These are phyloP conservation scores for Postia placenta DNA, from an alignment of 768 basidiomycete genomes.

Conservation along the genomic window DNA sequence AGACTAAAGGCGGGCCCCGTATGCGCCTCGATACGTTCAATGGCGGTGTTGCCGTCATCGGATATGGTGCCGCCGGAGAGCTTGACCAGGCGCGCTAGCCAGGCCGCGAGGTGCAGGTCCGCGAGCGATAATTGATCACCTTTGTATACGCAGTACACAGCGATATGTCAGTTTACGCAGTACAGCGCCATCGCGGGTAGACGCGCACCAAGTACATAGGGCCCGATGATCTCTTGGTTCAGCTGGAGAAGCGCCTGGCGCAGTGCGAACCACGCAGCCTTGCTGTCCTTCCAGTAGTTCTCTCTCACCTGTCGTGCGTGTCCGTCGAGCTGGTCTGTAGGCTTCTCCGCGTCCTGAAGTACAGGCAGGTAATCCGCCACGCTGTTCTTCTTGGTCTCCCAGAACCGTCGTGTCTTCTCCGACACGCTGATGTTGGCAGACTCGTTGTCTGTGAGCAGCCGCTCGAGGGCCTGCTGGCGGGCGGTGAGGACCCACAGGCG, in stretches of 20 bases:
- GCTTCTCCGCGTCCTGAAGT: constrained; percentile 38
- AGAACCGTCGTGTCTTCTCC: constrained; percentile 56
- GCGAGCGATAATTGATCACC: constrained; percentile 82
- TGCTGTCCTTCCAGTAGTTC: constrained; percentile 46
- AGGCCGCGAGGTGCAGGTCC: constrained; percentile 75
- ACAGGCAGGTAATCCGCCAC: constrained; percentile 40
- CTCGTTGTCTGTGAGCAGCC: constrained; percentile 43
- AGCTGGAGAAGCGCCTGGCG: constrained; percentile 40
- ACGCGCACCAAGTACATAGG: constrained; percentile 54
- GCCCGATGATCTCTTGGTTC: constrained; percentile 55
- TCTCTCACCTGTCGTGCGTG: constrained; percentile 34
- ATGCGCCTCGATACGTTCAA: constrained; percentile 46
- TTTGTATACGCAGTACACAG: constrained; percentile 20
- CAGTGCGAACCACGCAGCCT: constrained; percentile 45
- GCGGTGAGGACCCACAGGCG: constrained; percentile 37
- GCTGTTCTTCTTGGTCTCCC: constrained; percentile 48
- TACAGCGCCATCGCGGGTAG: neutral
- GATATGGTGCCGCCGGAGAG: constrained; percentile 47
- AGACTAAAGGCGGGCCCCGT: constrained; percentile 42
- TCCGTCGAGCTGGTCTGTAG: constrained; percentile 31
- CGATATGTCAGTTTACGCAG: neutral
- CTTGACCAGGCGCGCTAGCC: constrained; percentile 57
- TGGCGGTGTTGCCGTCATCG: constrained; percentile 46
- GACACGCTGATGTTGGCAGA: constrained; percentile 43
- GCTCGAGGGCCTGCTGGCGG: constrained; percentile 42